Base-by-base conservation (phyloP, 1,284 basidiomycete species). In the Cutaneotrichosporon cyanovorans region DNA sequence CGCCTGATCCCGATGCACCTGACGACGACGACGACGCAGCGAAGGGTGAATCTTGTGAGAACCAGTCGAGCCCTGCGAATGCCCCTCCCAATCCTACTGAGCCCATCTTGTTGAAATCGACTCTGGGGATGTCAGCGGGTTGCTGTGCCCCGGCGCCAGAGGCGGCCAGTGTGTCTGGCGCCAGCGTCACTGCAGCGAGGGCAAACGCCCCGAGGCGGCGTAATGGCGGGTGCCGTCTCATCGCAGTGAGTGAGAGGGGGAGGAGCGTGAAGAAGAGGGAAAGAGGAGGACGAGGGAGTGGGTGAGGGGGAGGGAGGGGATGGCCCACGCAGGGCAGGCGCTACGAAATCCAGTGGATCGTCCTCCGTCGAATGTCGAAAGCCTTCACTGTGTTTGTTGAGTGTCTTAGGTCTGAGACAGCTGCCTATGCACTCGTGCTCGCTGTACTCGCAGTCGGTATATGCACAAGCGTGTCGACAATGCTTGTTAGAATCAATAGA, bases 101-200 rank as follows among this genome's bases (percentile, higher is more conserved):
- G 55, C 90, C 90, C 85, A 93, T 91, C 51, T 84, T 83, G 62
- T 84, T 77, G 69, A 87, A 93, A 73, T 95, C 88, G 71, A 95
- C 81, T 60, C 80, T 77, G 30, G 89, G 89, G 38, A 85, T 71
- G 41, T 79, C 72, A 12, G 84, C 81, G 52, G 74, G 71, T 48
- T 71, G 80, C 8, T 61, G 35, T 8, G 64, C 56, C 2, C 30
- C 23, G 8, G 16, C 23, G n/a, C n/a, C n/a, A n/a, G n/a, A n/a
- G n/a, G n/a, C 7, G 14, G 58, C 60, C 56, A 59, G 52, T 35
- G 51, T 50, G 40, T 51, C 39, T 16, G 55, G 53, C 12, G 25
- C 25, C 25, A 28, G 12, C 41, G 51, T 34, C 43, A 60, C 37
- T 4, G 53, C 38, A 9, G 47, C 53, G 25, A 39, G 45, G 30